phyloP scores from a whole-genome alignment of 2,329 filamentous ascomycete genomes.

The Cytospora chrysosperma region DNA sequence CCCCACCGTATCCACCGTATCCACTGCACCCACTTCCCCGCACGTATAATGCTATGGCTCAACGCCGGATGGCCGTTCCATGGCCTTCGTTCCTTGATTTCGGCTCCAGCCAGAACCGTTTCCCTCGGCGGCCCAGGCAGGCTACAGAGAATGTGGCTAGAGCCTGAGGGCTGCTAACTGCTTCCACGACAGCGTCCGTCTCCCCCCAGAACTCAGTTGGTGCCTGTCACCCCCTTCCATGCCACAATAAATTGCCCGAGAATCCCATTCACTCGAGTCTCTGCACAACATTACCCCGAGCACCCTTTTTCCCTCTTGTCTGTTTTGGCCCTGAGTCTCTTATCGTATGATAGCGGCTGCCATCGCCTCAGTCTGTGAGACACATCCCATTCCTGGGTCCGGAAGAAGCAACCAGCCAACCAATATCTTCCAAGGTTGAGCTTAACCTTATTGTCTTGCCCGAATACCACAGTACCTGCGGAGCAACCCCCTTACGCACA shows the following conservation, averaged over 20 bases:
- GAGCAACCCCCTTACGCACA: neutral
- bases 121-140: neutral
- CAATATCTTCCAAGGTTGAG: neutral
- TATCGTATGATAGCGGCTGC: constrained; percentile 11
- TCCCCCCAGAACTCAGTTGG: constrained; percentile 1
- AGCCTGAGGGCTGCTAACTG: constrained; percentile 6
- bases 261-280: constrained; percentile 30
- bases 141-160: neutral
- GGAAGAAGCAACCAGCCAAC: neutral
- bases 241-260: constrained; percentile 23
- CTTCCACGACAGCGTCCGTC: constrained; percentile 13
- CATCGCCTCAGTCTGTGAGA: constrained; percentile 7
- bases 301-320: constrained; percentile 18
- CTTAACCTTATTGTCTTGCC: too few relatives aligned
- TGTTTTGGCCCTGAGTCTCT: neutral
- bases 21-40: neutral
- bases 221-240: constrained; percentile 2
- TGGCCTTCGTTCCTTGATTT: constrained; percentile 16
- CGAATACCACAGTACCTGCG: neutral
- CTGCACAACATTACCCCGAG: constrained; percentile 50
- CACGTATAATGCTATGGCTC: neutral
- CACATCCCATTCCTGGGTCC: neutral
- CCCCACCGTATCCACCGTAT: neutral
- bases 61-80: neutral
- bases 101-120: constrained; percentile 1